phyloP scores from a whole-genome alignment of 257 asterid genomes.

The Scutellaria barbata region DNA sequence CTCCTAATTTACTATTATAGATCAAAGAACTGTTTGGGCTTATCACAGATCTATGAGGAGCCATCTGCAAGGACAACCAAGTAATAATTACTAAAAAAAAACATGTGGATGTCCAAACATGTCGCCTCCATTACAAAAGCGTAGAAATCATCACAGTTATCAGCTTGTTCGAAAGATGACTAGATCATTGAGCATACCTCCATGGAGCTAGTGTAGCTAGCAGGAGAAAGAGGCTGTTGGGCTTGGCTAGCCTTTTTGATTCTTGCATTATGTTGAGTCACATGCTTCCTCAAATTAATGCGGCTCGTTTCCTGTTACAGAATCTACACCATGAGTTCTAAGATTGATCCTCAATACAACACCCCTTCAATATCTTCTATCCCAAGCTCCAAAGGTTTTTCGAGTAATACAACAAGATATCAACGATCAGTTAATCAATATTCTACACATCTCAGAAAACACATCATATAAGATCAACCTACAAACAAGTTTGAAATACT shows the following conservation, averaged over 20 bases:
- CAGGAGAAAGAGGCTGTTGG: conserved; percentile 57
- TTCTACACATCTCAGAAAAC: too few species aligned
- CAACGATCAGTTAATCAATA: too few species aligned
- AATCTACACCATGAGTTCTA: conserved; percentile 17
- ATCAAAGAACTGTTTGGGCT: conserved; percentile 49
- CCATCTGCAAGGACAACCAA: conserved; percentile 48
- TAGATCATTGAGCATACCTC: conserved; percentile 55
- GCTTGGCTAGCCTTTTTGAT: conserved; percentile 42
- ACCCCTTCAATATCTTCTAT: neutral
- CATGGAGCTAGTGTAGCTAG: conserved; percentile 67
- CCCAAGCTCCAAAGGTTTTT: neutral
- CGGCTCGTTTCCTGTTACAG: conserved; percentile 46
- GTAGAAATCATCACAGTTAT: neutral
- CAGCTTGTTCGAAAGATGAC: neutral
- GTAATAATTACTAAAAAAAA: neutral
- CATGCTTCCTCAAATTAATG: conserved; percentile 41
- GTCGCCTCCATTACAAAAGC: neutral
- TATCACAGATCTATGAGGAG: conserved; percentile 46
- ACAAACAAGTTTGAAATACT: too few species aligned
- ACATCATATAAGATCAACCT: too few species aligned
- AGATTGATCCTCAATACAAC: neutral
- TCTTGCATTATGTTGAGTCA: conserved; percentile 44
- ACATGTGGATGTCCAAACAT: neutral
- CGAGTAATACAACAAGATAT: too few species aligned
- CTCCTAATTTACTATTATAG: conserved; percentile 53